These are phyloP conservation scores for Barnettozyma californica DNA, from an alignment of 805 yeast genomes.

Conservation along the genomic window DNA sequence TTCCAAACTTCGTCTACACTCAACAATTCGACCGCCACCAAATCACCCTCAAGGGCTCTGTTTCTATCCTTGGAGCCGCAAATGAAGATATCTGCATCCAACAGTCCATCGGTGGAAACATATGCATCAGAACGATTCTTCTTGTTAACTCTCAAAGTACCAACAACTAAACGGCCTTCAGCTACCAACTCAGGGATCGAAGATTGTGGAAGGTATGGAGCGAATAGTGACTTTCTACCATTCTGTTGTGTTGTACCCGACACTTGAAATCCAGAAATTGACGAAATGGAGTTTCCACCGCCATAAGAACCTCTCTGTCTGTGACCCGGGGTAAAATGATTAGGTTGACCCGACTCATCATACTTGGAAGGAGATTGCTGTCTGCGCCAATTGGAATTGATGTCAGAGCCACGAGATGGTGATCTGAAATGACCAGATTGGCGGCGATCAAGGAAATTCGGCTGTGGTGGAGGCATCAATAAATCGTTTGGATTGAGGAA, in stretches of 20 bases:
- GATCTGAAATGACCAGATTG: conserved; percentile 36
- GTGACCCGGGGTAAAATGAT: conserved; percentile 68
- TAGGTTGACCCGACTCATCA: conserved; percentile 25
- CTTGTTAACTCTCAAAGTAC: conserved; percentile 88
- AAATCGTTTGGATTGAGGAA: conserved; percentile 24
- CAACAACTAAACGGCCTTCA: conserved; percentile 90
- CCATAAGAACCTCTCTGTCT: conserved; percentile 68
- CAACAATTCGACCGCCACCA: conserved; percentile 91
- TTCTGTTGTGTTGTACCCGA: conserved; percentile 17
- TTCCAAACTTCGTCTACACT: conserved; percentile 98
- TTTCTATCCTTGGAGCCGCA: conserved; percentile 98
- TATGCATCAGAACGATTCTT: conserved; percentile 97
- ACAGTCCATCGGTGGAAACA: conserved; percentile 92
- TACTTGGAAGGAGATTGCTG: conserved; percentile 32
- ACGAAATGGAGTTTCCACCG: conserved; percentile 49
- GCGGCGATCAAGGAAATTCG: conserved; percentile 32
- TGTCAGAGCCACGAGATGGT: conserved; percentile 34
- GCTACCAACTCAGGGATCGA: conserved; percentile 82
- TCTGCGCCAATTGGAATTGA: conserved; percentile 55
- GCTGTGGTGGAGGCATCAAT: conserved; percentile 22
- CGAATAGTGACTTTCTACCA: conserved; percentile 76
- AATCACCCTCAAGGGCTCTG: conserved; percentile 93
- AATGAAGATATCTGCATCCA: conserved; percentile 95
- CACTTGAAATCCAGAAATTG: conserved; percentile 23
- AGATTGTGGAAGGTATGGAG: conserved; percentile 93